Conservation (phyloP, 2,329 filamentous ascomycete genomes). For the Furcasterigmium sp. region DNA sequence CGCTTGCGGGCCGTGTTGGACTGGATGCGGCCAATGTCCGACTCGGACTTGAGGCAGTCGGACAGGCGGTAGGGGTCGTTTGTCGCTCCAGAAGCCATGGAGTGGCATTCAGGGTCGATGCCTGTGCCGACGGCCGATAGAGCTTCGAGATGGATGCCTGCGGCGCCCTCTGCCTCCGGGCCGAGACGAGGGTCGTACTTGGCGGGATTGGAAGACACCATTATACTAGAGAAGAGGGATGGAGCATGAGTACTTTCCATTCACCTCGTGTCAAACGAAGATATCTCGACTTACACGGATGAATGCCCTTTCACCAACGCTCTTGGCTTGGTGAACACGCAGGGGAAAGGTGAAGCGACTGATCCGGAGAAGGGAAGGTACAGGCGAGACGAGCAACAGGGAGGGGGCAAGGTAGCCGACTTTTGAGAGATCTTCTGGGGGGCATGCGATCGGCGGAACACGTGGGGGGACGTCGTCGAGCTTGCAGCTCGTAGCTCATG, state of each 20-base stretch:
- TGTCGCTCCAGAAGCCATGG: constrained; percentile 6
- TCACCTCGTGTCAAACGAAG: no score
- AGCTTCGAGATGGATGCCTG: background rate
- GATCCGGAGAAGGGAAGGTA: background rate
- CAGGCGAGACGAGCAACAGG: constrained; percentile 2
- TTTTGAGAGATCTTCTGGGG: constrained; percentile 1
- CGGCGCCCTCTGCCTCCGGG: background rate
- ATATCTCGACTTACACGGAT: no score
- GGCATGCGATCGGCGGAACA: background rate
- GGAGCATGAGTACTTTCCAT: no score
- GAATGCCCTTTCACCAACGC: background rate
- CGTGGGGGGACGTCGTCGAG: no score
- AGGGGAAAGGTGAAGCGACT: constrained; percentile 8
- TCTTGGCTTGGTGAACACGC: background rate
- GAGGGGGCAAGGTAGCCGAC: background rate
- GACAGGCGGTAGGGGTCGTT: constrained; percentile 81
- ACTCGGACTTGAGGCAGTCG: constrained; percentile 68
- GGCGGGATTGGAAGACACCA: constrained; percentile 3
- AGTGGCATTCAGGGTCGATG: constrained; percentile 10
- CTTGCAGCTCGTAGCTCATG: no score
- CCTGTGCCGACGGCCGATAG: background rate
- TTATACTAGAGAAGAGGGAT: background rate
- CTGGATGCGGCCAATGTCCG: constrained; percentile 71
- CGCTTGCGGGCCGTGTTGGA: constrained; percentile 79
- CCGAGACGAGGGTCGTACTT: constrained; percentile 2